Evolutionary conservation across 768 basidiomycete species (phyloP).

Genomic region (Multifurca ochricompacta): DNA sequence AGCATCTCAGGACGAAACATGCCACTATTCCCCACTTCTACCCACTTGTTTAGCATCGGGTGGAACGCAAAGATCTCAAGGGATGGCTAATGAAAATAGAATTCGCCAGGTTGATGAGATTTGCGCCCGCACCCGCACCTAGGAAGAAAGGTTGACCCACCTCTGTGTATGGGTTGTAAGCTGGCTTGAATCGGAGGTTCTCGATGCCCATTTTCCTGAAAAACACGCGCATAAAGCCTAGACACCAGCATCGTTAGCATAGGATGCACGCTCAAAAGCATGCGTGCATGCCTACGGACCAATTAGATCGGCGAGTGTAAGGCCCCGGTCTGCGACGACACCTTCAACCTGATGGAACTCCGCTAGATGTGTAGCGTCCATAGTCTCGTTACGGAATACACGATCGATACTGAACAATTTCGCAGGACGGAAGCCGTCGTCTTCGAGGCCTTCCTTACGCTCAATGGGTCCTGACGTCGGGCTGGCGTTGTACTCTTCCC

Average conservation of each 20-base stretch:
- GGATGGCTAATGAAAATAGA: constrained; percentile 65
- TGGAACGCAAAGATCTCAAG: constrained; percentile 99
- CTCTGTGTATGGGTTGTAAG: constrained; percentile 98
- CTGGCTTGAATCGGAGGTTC: constrained; percentile 94
- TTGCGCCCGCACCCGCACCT: constrained; percentile 7
- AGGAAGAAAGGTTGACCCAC: constrained; percentile 30
- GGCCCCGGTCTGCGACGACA: constrained; percentile 87
- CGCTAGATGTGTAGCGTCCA: constrained; percentile 96
- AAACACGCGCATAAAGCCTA: constrained; percentile 98
- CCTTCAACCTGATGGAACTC: constrained; percentile 99
- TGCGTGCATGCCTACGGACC: constrained; percentile 38
- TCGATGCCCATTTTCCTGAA: constrained; percentile 97
- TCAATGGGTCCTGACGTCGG: constrained; percentile 35
- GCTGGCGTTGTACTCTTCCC: constrained; percentile 22
- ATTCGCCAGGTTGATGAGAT: constrained; percentile 1
- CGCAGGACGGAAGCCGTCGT: constrained; percentile 82
- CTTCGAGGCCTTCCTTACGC: constrained; percentile 27
- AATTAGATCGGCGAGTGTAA: constrained; percentile 93
- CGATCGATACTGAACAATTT: constrained; percentile 97
- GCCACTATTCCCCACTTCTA: constrained; percentile 97
- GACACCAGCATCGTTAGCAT: not conserved
- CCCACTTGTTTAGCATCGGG: constrained; percentile 87
- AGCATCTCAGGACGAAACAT: constrained; percentile 99
- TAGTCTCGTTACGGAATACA: constrained; percentile 97
- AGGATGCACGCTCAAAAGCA: not conserved